Conservation (phyloP, 805 yeast genomes). For the Kuraishia cidri region DNA sequence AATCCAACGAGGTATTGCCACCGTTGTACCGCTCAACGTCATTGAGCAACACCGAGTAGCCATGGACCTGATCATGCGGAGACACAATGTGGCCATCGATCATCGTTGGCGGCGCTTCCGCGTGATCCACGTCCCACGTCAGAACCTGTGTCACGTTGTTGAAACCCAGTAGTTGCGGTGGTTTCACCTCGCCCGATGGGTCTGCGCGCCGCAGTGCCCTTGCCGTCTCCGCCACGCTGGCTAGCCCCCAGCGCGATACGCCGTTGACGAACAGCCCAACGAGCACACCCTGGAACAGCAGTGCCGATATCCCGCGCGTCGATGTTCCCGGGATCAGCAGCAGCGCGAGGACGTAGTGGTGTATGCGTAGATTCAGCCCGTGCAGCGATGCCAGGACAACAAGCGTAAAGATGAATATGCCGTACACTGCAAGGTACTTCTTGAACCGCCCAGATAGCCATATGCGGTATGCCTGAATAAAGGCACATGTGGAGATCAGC, state of each 20-base stretch:
- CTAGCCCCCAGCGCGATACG: constrained; percentile 88
- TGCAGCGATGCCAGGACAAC: constrained; percentile 42
- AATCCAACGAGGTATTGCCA: constrained; percentile 29
- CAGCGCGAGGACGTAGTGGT: constrained; percentile 74
- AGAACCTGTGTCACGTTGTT: constrained; percentile 21
- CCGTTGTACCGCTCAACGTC: constrained; percentile 76
- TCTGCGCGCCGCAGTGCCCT: constrained; percentile 62
- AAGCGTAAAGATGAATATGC: constrained; percentile 30
- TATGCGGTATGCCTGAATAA: constrained; percentile 67
- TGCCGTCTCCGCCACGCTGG: constrained; percentile 76
- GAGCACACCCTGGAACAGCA: constrained; percentile 76
- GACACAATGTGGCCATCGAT: constrained; percentile 14
- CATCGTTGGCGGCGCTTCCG: constrained; percentile 7
- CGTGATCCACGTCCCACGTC: constrained; percentile 22
- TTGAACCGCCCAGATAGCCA: constrained; percentile 73
- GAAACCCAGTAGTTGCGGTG: constrained; percentile 37
- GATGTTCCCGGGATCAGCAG: constrained; percentile 77
- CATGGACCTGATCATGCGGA: constrained; percentile 26
- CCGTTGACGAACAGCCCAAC: constrained; percentile 81
- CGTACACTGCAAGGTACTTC: constrained; percentile 49
- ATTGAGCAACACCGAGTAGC: constrained; percentile 61
- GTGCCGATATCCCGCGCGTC: constrained; percentile 61
- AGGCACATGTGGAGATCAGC: constrained; percentile 41
- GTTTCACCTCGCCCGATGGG: constrained; percentile 45
- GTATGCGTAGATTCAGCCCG: constrained; percentile 66